Evolutionary conservation across 73 alveolate genomes (phyloP).

Genomic region (Tetrahymena thermophila): DNA sequence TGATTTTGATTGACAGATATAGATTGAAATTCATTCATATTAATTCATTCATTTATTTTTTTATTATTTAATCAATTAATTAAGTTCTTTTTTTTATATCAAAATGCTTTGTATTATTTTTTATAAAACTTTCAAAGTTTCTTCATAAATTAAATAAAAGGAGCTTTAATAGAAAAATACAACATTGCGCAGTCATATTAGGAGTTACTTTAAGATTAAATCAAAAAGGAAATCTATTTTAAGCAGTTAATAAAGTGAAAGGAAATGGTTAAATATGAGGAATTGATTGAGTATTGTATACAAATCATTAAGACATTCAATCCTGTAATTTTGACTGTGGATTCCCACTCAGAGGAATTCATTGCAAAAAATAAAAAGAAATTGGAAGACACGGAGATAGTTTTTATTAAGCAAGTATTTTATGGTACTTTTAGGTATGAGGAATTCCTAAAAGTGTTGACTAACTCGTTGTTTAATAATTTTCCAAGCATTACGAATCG

Average conservation of each 20-base stretch:
- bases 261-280: slow-evolving; percentile 73
- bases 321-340: slow-evolving; percentile 78
- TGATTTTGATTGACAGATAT: background rate
- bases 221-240: slow-evolving; percentile 18
- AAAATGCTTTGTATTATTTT: background rate
- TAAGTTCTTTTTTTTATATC: background rate
- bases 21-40: background rate
- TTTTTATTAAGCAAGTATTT: slow-evolving; percentile 77
- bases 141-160: background rate
- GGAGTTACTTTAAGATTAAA: background rate
- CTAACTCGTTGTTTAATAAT: slow-evolving; percentile 57
- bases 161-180: background rate
- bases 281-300: slow-evolving; percentile 67
- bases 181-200: background rate
- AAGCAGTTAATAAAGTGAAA: slow-evolving; percentile 11
- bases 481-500: slow-evolving; percentile 82
- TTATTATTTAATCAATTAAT: background rate
- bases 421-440: slow-evolving; percentile 82
- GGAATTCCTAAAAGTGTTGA: slow-evolving; percentile 76
- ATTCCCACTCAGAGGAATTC: slow-evolving; percentile 73
- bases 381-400: slow-evolving; percentile 6
- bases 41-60: no score
- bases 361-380: slow-evolving; percentile 8
- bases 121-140: background rate
- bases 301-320: slow-evolving; percentile 70